Percentiles rank a stretch among this genome's conserved stretches.
Conservation (phyloP, 2,329 filamentous ascomycete species). For the Ambrosiella xylebori region DNA sequence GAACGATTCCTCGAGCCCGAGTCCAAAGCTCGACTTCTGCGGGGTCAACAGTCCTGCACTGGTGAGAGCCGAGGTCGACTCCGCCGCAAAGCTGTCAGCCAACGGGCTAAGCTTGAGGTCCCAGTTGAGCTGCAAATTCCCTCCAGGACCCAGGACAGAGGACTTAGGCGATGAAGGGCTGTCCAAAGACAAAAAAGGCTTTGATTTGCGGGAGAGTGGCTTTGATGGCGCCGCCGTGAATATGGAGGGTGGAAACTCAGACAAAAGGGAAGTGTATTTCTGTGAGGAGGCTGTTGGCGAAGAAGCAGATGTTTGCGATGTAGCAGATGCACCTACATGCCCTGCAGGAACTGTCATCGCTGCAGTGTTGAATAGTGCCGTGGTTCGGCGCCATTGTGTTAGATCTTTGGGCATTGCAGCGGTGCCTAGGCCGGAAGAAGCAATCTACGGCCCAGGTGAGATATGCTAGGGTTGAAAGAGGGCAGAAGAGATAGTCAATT, state of each 20-base stretch:
- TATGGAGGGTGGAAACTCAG: not conserved
- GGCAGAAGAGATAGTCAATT: not conserved
- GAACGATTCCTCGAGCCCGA: not conserved
- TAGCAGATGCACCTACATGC: not conserved
- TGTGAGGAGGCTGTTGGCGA: not conserved
- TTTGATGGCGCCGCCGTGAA: not conserved
- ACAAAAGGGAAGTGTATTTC: not conserved
- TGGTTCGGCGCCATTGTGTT: not conserved
- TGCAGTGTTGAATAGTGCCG: not conserved
- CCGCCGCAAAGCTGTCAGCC: slow-evolving; percentile 9
- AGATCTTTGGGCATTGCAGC: not conserved
- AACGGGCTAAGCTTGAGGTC: slow-evolving; percentile 11
- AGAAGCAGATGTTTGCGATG: not conserved
- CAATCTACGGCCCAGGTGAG: not conserved
- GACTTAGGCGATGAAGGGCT: not conserved
- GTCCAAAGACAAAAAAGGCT: slow-evolving; percentile 4
- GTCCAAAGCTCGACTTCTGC: slow-evolving; percentile 3
- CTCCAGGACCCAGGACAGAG: not conserved
- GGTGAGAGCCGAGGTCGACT: slow-evolving; percentile 3
- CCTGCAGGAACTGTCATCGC: not conserved
- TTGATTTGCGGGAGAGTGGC: slow-evolving; percentile 1
- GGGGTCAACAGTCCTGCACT: slow-evolving; percentile 7
- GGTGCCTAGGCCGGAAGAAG: not conserved
- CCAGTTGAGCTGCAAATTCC: slow-evolving; percentile 9
- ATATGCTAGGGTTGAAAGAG: not conserved